Conservation (phyloP, 495 filamentous ascomycete genomes). For the Bathelium albidoporum region DNA sequence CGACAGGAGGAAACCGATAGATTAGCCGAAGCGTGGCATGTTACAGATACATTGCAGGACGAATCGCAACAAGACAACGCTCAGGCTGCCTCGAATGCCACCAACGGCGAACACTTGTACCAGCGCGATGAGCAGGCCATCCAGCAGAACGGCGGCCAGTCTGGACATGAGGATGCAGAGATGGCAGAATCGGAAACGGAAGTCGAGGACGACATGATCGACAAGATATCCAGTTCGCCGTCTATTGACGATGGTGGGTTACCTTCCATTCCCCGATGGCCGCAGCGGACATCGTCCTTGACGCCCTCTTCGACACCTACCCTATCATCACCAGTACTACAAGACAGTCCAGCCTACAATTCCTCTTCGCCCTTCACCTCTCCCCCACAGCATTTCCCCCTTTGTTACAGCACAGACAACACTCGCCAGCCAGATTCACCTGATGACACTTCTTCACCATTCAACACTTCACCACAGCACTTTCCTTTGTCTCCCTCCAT, state of each 20-base stretch:
- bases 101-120: constrained; percentile 16
- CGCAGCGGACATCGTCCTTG: constrained; percentile 23
- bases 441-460: constrained; percentile 44
- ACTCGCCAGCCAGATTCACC: constrained; percentile 15
- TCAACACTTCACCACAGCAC: constrained; percentile 40
- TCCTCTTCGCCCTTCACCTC: constrained; percentile 34
- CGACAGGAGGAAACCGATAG: constrained; percentile 51
- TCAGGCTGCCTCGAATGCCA: constrained; percentile 7
- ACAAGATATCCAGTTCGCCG: constrained; percentile 94
- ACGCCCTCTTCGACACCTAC: constrained; percentile 21
- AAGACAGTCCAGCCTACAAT: constrained; percentile 5
- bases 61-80: constrained; percentile 20
- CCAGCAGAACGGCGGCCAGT: neutral
- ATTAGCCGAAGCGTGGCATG: constrained; percentile 38
- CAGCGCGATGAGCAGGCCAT: constrained; percentile 1
- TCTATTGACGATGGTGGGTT: constrained; percentile 97
- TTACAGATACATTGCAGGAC: constrained; percentile 39
- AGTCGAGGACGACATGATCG: constrained; percentile 82
- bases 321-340: constrained; percentile 6
- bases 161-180: constrained; percentile 47
- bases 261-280: constrained; percentile 24
- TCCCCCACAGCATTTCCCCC: constrained; percentile 28
- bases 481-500: constrained; percentile 29
- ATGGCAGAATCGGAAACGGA: constrained; percentile 66
- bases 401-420: constrained; percentile 13